A percentile compares a stretch with the other conserved stretches of the same genome.
Evolutionary conservation across 148 eudicot species (phyloP).

Genomic region (Diospyros lotus): DNA sequence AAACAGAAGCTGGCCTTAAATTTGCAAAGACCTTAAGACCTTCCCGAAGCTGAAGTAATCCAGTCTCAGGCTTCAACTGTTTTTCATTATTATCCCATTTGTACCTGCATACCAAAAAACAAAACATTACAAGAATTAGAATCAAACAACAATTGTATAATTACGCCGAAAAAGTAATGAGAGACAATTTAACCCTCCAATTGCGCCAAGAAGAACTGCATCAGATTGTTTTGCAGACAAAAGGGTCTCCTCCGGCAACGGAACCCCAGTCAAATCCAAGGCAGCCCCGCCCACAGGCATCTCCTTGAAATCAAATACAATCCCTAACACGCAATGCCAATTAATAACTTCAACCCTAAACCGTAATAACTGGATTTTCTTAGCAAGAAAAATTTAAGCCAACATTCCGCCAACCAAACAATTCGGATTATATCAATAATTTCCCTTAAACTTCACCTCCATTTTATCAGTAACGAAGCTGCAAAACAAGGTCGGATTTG

Average conservation of each 20-base stretch:
- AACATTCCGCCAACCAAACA: background rate
- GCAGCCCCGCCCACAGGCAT: constrained; percentile 93
- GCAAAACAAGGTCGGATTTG: background rate
- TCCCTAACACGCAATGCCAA: constrained; percentile 26
- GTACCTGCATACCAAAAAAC: constrained; percentile 39
- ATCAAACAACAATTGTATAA: background rate
- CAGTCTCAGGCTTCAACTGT: constrained; percentile 93
- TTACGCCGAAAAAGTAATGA: background rate
- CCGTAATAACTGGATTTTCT: background rate
- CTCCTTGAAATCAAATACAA: constrained; percentile 67
- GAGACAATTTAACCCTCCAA: constrained; percentile 63
- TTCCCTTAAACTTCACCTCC: background rate
- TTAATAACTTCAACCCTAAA: background rate
- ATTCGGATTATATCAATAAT: background rate
- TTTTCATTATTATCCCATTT: constrained; percentile 86
- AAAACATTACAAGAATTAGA: background rate
- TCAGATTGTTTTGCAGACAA: constrained; percentile 67
- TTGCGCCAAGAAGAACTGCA: constrained; percentile 96
- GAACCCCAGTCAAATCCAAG: constrained; percentile 79
- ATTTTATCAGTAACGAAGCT: background rate
- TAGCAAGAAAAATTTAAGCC: background rate
- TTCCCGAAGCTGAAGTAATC: constrained; percentile 88
- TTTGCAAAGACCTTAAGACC: constrained; percentile 97
- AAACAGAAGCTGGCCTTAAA: constrained; percentile 88
- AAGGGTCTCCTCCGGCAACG: constrained; percentile 93